These are phyloP conservation scores for Symbiotaphrina buchneri DNA, from an alignment of 495 filamentous ascomycete genomes.

Conservation along the genomic window DNA sequence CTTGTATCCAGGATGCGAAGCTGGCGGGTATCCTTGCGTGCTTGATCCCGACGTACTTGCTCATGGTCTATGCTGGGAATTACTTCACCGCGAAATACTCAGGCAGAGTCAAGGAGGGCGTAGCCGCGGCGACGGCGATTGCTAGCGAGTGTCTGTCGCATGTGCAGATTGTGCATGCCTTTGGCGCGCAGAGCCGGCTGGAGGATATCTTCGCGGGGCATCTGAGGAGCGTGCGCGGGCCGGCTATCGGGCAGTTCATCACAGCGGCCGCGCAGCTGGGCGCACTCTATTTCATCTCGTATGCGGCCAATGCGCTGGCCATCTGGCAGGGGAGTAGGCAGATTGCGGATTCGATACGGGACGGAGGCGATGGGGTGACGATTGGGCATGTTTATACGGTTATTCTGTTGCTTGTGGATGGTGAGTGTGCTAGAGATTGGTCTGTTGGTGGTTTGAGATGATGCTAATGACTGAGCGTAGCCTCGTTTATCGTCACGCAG, in stretches of 20 bases:
- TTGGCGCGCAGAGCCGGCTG: constrained; percentile 20
- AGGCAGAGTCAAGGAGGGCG: constrained; percentile 10
- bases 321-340: constrained; percentile 27
- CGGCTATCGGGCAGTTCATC: constrained; percentile 12
- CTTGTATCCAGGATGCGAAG: constrained; percentile 23
- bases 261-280: constrained; percentile 15
- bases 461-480: constrained; percentile 15
- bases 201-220: constrained; percentile 15
- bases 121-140: constrained; percentile 16
- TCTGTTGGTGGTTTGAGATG: too few species aligned
- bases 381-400: too few species aligned
- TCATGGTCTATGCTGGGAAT: constrained; percentile 13
- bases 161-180: constrained; percentile 28
- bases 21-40: constrained; percentile 21
- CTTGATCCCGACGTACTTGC: constrained; percentile 15
- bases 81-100: constrained; percentile 9
- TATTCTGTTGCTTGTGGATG: too few species aligned
- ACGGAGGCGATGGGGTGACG: constrained; percentile 27
- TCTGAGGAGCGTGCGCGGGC: constrained; percentile 8
- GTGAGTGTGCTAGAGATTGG: too few species aligned
- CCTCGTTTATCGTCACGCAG: not conserved
- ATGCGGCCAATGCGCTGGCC: constrained; percentile 22
- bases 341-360: constrained; percentile 19
- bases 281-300: constrained; percentile 17
- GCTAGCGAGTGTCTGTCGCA: constrained; percentile 25